Conservation (phyloP, 2,329 filamentous ascomycete species). For the Gnomoniopsis smithogilvyi region DNA sequence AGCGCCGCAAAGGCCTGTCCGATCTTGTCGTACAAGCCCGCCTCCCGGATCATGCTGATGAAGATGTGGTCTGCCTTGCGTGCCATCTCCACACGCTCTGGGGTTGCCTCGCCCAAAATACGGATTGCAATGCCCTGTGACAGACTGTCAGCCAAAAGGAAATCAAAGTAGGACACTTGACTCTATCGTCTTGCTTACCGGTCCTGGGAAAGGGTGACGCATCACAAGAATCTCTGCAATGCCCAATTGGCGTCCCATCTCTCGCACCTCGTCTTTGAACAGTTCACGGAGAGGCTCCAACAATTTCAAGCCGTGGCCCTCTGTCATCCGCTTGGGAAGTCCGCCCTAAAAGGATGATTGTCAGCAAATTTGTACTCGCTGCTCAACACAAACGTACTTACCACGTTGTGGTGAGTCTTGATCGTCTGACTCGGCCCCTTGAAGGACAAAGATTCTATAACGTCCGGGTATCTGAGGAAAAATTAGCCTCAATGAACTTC, state of each 20-base stretch:
- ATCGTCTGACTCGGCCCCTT: conserved; percentile 49
- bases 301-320: conserved; percentile 43
- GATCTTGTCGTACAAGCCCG: conserved; percentile 66
- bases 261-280: conserved; percentile 82
- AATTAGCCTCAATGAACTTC: not conserved
- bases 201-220: conserved; percentile 73
- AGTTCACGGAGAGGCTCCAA: conserved; percentile 78
- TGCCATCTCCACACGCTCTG: conserved; percentile 74
- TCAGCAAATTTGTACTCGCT: not conserved
- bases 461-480: conserved; percentile 8
- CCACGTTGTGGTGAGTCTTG: conserved; percentile 30
- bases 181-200: not conserved
- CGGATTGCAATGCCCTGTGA: conserved; percentile 64
- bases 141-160: not conserved
- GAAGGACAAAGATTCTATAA: conserved; percentile 47
- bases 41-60: conserved; percentile 69
- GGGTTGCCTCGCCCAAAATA: conserved; percentile 81
- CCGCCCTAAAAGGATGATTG: not conserved
- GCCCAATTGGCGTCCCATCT: conserved; percentile 64
- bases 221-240: conserved; percentile 74
- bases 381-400: not conserved
- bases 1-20: conserved; percentile 46
- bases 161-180: not conserved
- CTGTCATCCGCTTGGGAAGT: conserved; percentile 5
- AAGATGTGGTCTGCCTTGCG: conserved; percentile 77